phyloP scores from a whole-genome alignment of 1,284 basidiomycete species.

The Puccinia novopanici region DNA sequence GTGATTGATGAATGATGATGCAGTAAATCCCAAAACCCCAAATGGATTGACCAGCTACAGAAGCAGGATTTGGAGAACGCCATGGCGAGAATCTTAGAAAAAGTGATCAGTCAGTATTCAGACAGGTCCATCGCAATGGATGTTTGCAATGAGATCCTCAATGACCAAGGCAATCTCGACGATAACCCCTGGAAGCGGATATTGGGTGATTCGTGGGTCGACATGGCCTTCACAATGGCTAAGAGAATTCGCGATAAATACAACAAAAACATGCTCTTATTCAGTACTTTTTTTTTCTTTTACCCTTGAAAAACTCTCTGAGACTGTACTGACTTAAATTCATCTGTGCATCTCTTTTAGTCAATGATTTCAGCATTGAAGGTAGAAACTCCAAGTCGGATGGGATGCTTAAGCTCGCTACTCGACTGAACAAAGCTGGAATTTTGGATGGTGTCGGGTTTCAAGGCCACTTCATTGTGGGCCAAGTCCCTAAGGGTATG shows the following conservation, averaged over 20 bases:
- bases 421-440: not conserved
- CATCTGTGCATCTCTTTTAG: not conserved
- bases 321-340: not conserved
- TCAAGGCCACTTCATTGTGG: conserved; percentile 18
- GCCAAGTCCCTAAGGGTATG: conserved; percentile 16
- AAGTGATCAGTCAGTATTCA: not conserved
- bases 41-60: not conserved
- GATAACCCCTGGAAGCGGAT: not conserved
- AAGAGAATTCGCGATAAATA: not conserved
- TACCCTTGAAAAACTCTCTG: not conserved
- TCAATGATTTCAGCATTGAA: conserved; percentile 24
- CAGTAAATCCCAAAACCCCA: conserved; percentile 3
- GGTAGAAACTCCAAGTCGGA: conserved; percentile 11
- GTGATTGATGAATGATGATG: not conserved
- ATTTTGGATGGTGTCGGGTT: conserved; percentile 35
- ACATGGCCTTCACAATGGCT: not conserved
- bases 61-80: not conserved
- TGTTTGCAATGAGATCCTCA: conserved; percentile 13
- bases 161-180: not conserved
- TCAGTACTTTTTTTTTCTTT: conserved; percentile 5
- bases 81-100: not conserved
- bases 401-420: conserved; percentile 5
- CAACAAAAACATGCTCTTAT: not conserved
- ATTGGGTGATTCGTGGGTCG: not conserved
- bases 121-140: not conserved